Conservation (phyloP, 257 asterid genomes). For the Solanum okadae region DNA sequence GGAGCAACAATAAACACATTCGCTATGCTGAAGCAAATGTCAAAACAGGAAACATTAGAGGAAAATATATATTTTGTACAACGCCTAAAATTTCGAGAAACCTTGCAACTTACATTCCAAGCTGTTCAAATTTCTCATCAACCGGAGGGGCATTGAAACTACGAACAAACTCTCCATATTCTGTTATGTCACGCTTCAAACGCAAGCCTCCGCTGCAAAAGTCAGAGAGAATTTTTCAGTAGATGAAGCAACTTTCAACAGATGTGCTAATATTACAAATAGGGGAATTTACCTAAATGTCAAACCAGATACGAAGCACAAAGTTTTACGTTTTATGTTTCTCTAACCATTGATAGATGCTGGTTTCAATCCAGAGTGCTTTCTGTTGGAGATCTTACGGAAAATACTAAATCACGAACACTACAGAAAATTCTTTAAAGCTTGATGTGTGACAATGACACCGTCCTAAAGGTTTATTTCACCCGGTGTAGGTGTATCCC, state of each 20-base stretch:
- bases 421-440: neutral
- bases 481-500: neutral
- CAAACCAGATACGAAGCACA: neutral
- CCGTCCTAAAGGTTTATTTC: neutral
- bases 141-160: slow-evolving; percentile 91
- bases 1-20: slow-evolving; percentile 80
- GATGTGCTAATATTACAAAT: neutral
- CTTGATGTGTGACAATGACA: neutral
- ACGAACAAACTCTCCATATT: slow-evolving; percentile 92
- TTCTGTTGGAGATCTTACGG: neutral
- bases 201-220: slow-evolving; percentile 91
- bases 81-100: neutral
- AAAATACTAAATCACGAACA: neutral
- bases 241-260: neutral
- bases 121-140: slow-evolving; percentile 89
- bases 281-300: neutral
- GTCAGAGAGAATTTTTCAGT: slow-evolving; percentile 4
- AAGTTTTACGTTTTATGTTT: neutral
- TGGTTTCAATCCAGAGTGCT: neutral
- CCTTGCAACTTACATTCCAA: slow-evolving; percentile 75
- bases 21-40: slow-evolving; percentile 38
- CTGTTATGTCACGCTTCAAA: slow-evolving; percentile 96
- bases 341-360: neutral
- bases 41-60: slow-evolving; percentile 2
- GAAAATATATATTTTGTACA: neutral